Percentiles rank a stretch among this genome's conserved stretches.
Conservation (phyloP, 2,329 filamentous ascomycete species). For the Xylariomycetidae sp. region DNA sequence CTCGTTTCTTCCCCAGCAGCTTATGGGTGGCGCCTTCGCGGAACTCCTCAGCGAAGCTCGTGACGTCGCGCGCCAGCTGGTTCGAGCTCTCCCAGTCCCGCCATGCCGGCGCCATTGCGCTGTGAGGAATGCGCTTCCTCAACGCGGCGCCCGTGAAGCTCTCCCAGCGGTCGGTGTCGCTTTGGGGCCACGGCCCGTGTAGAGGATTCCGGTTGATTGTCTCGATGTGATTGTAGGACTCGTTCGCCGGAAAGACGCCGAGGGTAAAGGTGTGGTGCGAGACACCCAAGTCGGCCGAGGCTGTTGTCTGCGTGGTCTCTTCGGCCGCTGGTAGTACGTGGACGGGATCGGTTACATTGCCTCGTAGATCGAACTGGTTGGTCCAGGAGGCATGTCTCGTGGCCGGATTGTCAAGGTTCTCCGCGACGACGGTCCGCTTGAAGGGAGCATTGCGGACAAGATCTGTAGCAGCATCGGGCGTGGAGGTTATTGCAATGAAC, state of each 20-base stretch:
- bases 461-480: constrained; percentile 30
- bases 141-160: constrained; percentile 24
- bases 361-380: constrained; percentile 15
- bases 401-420: constrained; percentile 2
- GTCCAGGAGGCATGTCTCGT: constrained; percentile 20
- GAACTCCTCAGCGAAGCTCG: constrained; percentile 16
- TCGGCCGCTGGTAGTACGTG: constrained; percentile 13
- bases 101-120: constrained; percentile 22
- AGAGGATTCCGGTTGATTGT: constrained; percentile 21
- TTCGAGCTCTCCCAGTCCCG: constrained; percentile 29
- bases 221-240: constrained; percentile 18
- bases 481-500: constrained; percentile 46
- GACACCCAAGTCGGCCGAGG: constrained; percentile 15
- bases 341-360: constrained; percentile 21
- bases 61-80: constrained; percentile 18
- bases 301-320: constrained; percentile 10
- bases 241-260: constrained; percentile 25
- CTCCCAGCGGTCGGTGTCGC: constrained; percentile 3
- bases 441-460: constrained; percentile 45
- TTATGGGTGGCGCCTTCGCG: constrained; percentile 18
- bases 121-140: constrained; percentile 17
- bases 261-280: constrained; percentile 23
- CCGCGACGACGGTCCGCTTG: constrained; percentile 35
- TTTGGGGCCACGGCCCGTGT: constrained; percentile 25
- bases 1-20: constrained; percentile 17